Conservation (phyloP, 164 flowering plant species). For the Aristolochia contorta region DNA sequence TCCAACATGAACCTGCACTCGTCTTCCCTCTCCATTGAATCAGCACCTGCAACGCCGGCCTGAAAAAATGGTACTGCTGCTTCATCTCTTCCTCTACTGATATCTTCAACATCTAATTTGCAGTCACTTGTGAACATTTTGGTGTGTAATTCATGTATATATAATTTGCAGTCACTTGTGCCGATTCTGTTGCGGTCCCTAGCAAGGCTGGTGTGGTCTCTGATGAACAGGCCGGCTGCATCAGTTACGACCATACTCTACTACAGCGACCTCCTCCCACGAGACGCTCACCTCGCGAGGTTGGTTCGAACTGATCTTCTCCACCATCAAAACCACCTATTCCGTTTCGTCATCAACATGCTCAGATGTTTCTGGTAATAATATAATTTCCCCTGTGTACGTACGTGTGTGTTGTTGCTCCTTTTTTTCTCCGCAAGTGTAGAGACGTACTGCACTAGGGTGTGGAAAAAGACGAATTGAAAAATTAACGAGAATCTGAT, state of each 20-base stretch:
- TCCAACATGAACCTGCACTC: conserved; percentile 6
- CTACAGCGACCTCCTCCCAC: conserved; percentile 53
- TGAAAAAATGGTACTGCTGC: conserved; percentile 20
- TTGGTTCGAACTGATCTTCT: conserved; percentile 40
- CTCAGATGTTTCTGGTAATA: conserved; percentile 52
- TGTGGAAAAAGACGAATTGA: too few species aligned
- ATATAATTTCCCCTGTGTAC: too few species aligned
- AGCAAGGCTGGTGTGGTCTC: conserved; percentile 26
- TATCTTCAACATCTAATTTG: too few species aligned
- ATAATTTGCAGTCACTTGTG: conserved; percentile 32
- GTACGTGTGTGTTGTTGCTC: too few species aligned
- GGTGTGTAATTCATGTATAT: too few species aligned
- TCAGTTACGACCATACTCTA: conserved; percentile 44
- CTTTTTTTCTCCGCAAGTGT: too few species aligned
- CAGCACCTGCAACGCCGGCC: too few species aligned
- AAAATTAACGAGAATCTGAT: too few species aligned
- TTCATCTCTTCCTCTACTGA: too few species aligned
- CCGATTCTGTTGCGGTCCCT: conserved; percentile 46
- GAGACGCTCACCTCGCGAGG: conserved; percentile 25
- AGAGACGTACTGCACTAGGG: too few species aligned
- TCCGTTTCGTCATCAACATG: conserved; percentile 43
- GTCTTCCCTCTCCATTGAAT: neutral
- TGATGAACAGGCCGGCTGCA: conserved; percentile 29
- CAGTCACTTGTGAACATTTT: conserved; percentile 35
- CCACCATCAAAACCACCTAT: conserved; percentile 32